phyloP scores from a whole-genome alignment of 768 basidiomycete species.

The Clitopilus passeckerianus region DNA sequence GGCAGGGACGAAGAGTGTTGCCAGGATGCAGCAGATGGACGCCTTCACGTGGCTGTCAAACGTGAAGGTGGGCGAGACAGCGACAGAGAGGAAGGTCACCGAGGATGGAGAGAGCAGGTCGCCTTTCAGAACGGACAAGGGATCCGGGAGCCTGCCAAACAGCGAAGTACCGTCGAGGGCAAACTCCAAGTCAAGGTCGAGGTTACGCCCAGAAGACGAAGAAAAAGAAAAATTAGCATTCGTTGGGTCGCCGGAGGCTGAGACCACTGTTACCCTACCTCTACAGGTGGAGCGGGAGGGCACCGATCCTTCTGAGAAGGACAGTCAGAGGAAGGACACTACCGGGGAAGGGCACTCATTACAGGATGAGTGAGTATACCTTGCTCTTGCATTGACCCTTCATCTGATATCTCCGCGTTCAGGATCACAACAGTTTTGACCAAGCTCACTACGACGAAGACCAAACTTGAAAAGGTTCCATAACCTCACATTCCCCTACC shows the following conservation, averaged over 20 bases:
- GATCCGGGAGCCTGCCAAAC: constrained; percentile 43
- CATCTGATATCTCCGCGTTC: neutral
- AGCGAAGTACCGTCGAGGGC: constrained; percentile 43
- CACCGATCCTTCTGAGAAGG: constrained; percentile 4
- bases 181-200: constrained; percentile 38
- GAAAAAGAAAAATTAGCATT: constrained; percentile 13
- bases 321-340: constrained; percentile 26
- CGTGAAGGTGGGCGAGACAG: constrained; percentile 55
- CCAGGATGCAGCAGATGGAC: constrained; percentile 42
- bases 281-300: constrained; percentile 2
- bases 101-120: constrained; percentile 3
- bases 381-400: neutral
- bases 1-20: constrained; percentile 31
- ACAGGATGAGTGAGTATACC: constrained; percentile 62
- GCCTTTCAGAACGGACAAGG: constrained; percentile 38
- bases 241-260: constrained; percentile 1
- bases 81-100: neutral
- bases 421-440: constrained; percentile 74
- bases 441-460: constrained; percentile 60
- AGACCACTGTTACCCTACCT: constrained; percentile 12
- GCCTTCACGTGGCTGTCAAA: constrained; percentile 68
- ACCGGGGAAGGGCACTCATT: constrained; percentile 48
- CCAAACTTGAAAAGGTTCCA: constrained; percentile 79
- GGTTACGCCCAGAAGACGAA: constrained; percentile 12
- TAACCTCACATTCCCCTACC: neutral